These are phyloP conservation scores for Triticum monococcum DNA, from an alignment of 176 grass and related monocot species.

Conservation along the genomic window DNA sequence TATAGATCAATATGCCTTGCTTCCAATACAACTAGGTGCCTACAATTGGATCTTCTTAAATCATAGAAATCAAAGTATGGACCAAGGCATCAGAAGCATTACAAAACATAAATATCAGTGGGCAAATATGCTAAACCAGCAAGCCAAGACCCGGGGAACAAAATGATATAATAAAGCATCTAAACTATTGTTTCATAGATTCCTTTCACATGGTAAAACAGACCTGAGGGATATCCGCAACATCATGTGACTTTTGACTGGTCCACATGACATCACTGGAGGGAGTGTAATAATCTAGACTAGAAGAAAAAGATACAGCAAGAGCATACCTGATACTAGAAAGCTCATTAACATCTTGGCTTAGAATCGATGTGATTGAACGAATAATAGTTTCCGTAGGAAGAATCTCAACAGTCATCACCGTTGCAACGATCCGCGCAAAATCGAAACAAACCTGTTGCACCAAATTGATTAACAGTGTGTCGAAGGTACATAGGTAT, in stretches of 20 bases:
- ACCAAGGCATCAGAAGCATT: not conserved
- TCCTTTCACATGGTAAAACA: not conserved
- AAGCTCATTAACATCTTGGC: conserved; percentile 39
- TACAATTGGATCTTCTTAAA: not conserved
- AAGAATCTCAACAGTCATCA: conserved; percentile 67
- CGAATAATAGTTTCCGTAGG: conserved; percentile 69
- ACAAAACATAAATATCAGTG: not conserved
- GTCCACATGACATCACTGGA: not conserved
- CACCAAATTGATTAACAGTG: conserved; percentile 25
- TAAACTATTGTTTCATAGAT: conserved; percentile 12
- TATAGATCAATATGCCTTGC: not conserved
- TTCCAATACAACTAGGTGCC: not conserved
- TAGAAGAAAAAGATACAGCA: conserved; percentile 1
- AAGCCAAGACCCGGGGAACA: not conserved
- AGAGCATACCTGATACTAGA: conserved; percentile 56
- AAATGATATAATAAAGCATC: conserved; percentile 10
- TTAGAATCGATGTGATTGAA: conserved; percentile 72
- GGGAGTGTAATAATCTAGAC: not conserved
- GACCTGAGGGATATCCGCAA: not conserved
- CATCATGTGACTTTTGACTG: not conserved
- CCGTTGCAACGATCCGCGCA: conserved; percentile 66
- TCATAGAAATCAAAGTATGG: not conserved
- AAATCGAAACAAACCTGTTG: conserved; percentile 94
- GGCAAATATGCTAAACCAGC: not conserved
- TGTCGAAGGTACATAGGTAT: conserved; percentile 9